phyloP scores from a whole-genome alignment of 768 basidiomycete genomes.

The Exsudoporus frostii region DNA sequence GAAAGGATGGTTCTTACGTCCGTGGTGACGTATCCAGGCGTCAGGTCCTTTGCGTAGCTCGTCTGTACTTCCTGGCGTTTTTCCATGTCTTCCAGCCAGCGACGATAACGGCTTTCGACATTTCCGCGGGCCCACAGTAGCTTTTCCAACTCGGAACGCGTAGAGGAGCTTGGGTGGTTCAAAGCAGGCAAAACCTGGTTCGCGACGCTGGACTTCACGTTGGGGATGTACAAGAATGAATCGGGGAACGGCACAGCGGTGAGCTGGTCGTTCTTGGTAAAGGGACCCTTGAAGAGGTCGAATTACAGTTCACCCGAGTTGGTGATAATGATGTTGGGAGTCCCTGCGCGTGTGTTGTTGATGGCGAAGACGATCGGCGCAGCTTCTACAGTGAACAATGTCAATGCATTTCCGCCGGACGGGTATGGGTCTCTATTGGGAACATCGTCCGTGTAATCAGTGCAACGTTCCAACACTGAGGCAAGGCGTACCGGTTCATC shows the following conservation, averaged over 20 bases:
- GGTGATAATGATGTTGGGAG: conserved; percentile 61
- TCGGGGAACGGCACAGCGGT: conserved; percentile 71
- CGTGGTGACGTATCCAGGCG: conserved; percentile 71
- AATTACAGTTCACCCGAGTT: conserved; percentile 66
- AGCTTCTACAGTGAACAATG: conserved; percentile 55
- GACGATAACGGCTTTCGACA: conserved; percentile 47
- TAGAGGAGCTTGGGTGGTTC: conserved; percentile 39
- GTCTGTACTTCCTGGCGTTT: conserved; percentile 25
- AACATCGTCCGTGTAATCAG: neutral
- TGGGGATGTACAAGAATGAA: conserved; percentile 58
- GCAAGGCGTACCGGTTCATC: conserved; percentile 48
- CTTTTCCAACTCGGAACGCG: conserved; percentile 13
- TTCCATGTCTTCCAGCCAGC: conserved; percentile 62
- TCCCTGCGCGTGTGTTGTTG: conserved; percentile 59
- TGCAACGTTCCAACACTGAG: neutral
- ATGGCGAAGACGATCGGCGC: conserved; percentile 53
- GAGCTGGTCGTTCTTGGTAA: conserved; percentile 80
- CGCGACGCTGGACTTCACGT: conserved; percentile 50
- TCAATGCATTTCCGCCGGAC: conserved; percentile 56
- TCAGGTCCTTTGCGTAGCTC: conserved; percentile 45
- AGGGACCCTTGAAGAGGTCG: conserved; percentile 63
- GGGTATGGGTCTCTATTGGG: conserved; percentile 54
- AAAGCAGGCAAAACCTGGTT: conserved; percentile 50
- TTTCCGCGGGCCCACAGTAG: conserved; percentile 41
- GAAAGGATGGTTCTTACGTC: conserved; percentile 48